A percentile compares a stretch with the other conserved stretches of the same genome.
These are phyloP conservation scores for Wickerhamiella musiphila DNA, from an alignment of 805 yeast species.

Conservation along the genomic window DNA sequence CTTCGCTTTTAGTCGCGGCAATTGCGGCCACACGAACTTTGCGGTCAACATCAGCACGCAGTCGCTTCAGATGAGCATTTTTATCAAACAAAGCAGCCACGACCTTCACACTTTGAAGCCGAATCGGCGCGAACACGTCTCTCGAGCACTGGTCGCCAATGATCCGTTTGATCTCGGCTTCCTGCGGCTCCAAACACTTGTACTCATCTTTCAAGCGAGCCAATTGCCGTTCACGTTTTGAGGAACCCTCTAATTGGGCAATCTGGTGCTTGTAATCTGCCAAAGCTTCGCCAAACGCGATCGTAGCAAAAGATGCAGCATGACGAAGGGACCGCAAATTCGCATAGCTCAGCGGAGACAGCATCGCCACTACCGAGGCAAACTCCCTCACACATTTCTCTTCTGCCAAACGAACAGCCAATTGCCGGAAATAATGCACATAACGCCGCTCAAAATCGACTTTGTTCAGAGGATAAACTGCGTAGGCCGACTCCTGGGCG, in stretches of 20 bases:
- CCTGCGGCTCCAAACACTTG: background rate
- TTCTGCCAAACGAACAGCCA: slow-evolving; percentile 3
- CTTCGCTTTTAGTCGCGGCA: background rate
- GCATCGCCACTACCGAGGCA: background rate
- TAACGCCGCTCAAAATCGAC: slow-evolving; percentile 4
- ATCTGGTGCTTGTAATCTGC: background rate
- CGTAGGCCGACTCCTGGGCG: slow-evolving; percentile 5
- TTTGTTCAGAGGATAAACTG: slow-evolving; percentile 7
- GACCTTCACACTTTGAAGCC: background rate
- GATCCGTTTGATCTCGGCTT: background rate
- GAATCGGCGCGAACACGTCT: slow-evolving; percentile 1
- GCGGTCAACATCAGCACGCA: slow-evolving; percentile 10
- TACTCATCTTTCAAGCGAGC: background rate
- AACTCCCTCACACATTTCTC: slow-evolving; percentile 5
- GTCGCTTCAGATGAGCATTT: slow-evolving; percentile 6
- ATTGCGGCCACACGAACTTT: too few relatives aligned
- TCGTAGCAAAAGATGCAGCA: slow-evolving; percentile 4
- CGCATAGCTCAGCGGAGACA: slow-evolving; percentile 4
- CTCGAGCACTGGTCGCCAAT: background rate
- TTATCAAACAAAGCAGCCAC: background rate
- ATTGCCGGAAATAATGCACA: slow-evolving; percentile 1
- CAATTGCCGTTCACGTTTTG: background rate
- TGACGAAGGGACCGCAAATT: slow-evolving; percentile 10
- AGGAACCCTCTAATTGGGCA: background rate
- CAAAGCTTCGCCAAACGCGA: background rate